phyloP scores from a whole-genome alignment of 371 early-diverging fungal genomes.

The Fennellomyces sp. region DNA sequence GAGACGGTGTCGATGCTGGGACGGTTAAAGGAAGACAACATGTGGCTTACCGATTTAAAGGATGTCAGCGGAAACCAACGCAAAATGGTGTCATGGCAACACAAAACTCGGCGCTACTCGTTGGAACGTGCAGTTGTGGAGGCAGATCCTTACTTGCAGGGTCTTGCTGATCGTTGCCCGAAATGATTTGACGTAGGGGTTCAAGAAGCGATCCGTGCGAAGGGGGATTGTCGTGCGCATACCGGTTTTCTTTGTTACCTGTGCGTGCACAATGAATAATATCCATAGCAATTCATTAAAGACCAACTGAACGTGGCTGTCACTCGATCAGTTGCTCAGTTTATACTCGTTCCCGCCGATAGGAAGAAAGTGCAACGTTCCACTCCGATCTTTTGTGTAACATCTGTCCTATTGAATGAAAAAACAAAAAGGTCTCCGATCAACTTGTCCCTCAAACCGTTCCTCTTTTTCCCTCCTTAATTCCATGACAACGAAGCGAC shows the following conservation, averaged over 20 bases:
- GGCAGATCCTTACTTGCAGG: conserved; percentile 46
- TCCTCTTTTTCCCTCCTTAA: conserved; percentile 5
- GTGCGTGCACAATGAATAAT: too few species aligned
- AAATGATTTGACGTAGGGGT: neutral
- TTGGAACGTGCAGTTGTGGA: conserved; percentile 42
- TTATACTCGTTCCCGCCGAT: neutral
- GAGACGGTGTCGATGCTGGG: conserved; percentile 44
- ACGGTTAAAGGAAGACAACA: conserved; percentile 24
- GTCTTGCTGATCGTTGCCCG: conserved; percentile 18
- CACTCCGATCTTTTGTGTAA: conserved; percentile 4
- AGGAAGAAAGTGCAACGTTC: neutral
- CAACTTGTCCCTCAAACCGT: neutral
- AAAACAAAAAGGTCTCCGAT: neutral
- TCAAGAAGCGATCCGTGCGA: neutral
- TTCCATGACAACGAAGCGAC: conserved; percentile 23
- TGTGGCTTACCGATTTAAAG: conserved; percentile 36
- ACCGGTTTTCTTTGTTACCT: neutral
- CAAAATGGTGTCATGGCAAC: conserved; percentile 33
- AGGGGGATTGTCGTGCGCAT: neutral
- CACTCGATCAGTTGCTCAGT: too few species aligned
- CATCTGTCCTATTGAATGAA: too few species aligned
- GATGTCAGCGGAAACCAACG: conserved; percentile 19
- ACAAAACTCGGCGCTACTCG: conserved; percentile 20
- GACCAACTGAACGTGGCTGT: too few species aligned
- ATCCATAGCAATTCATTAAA: too few species aligned